Percentiles rank a stretch among this genome's conserved stretches.
These are phyloP conservation scores for Dipodascopsis uninucleata DNA, from an alignment of 805 yeast species.

Conservation along the genomic window DNA sequence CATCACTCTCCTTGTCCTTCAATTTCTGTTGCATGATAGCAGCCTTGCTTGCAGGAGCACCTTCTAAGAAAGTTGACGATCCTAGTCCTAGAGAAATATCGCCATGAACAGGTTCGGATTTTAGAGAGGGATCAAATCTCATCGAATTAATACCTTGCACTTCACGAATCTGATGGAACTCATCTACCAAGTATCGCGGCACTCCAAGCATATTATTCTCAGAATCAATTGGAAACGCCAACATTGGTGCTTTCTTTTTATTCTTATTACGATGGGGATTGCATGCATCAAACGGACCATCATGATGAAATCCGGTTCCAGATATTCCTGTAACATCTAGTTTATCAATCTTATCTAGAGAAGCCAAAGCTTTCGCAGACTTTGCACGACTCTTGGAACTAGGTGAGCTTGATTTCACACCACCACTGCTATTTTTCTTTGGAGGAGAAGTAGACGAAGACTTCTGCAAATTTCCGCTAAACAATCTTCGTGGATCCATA, in stretches of 20 bases:
- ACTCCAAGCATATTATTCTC: slow-evolving; percentile 84
- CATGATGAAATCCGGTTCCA: slow-evolving; percentile 94
- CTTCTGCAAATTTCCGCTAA: background rate
- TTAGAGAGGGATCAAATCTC: slow-evolving; percentile 61
- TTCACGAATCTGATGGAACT: slow-evolving; percentile 35
- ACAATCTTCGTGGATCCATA: slow-evolving; percentile 17
- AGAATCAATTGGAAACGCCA: slow-evolving; percentile 94
- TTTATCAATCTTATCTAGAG: slow-evolving; percentile 90
- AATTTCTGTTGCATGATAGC: slow-evolving; percentile 25
- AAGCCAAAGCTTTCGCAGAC: slow-evolving; percentile 53
- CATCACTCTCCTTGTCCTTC: slow-evolving; percentile 7
- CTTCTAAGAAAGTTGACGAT: slow-evolving; percentile 86
- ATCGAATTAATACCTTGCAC: slow-evolving; percentile 1
- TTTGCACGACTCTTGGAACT: slow-evolving; percentile 41
- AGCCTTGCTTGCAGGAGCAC: slow-evolving; percentile 76
- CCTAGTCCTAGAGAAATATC: slow-evolving; percentile 84
- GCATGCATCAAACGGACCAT: slow-evolving; percentile 98
- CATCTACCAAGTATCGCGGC: slow-evolving; percentile 13
- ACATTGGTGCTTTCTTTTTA: slow-evolving; percentile 76
- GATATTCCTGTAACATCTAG: slow-evolving; percentile 93
- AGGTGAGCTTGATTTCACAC: slow-evolving; percentile 16
- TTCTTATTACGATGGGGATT: slow-evolving; percentile 89
- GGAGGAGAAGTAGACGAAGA: background rate
- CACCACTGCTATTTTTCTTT: slow-evolving; percentile 2
- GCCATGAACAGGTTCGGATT: slow-evolving; percentile 78